Conservation (phyloP, 1,284 basidiomycete genomes). For the Boletellus deceptivus region DNA sequence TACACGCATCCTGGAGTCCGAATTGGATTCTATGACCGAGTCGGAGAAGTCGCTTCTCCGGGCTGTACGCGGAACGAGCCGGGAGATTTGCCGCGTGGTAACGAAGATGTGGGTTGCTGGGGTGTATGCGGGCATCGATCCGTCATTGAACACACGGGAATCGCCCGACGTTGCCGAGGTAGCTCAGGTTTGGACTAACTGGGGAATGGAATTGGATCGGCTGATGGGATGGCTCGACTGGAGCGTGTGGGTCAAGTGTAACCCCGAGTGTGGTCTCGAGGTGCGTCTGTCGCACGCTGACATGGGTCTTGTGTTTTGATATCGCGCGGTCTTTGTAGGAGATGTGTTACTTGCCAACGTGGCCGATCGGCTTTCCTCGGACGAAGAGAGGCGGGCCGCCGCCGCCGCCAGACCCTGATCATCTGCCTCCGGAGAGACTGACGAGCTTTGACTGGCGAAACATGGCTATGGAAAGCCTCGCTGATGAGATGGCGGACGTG, state of each 20-base stretch:
- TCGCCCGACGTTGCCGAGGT: neutral
- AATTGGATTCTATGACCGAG: too few species aligned
- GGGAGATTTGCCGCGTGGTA: too few species aligned
- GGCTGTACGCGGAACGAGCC: too few species aligned
- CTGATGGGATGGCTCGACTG: constrained; percentile 44
- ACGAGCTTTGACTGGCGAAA: neutral
- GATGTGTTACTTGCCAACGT: constrained; percentile 47
- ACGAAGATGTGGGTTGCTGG: constrained; percentile 23
- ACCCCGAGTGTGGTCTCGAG: constrained; percentile 34
- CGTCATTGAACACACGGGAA: neutral
- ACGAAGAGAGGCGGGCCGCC: too few species aligned
- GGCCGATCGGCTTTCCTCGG: constrained; percentile 37
- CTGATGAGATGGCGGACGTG: neutral
- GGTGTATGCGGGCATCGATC: constrained; percentile 34
- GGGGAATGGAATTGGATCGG: constrained; percentile 24
- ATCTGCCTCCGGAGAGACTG: neutral
- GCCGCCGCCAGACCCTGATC: too few species aligned
- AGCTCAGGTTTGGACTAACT: constrained; percentile 16
- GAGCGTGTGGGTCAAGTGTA: constrained; percentile 40
- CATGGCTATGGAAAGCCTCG: neutral
- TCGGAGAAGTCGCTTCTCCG: too few species aligned
- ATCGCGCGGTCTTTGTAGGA: constrained; percentile 37
- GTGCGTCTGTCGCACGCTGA: constrained; percentile 20
- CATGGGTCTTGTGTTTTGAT: too few species aligned
- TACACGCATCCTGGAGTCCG: too few species aligned